A percentile compares a stretch with the other conserved stretches of the same genome.
Evolutionary conservation across 306 rosid genomes (phyloP).

Genomic region (Elaeagnus macrophylla): DNA sequence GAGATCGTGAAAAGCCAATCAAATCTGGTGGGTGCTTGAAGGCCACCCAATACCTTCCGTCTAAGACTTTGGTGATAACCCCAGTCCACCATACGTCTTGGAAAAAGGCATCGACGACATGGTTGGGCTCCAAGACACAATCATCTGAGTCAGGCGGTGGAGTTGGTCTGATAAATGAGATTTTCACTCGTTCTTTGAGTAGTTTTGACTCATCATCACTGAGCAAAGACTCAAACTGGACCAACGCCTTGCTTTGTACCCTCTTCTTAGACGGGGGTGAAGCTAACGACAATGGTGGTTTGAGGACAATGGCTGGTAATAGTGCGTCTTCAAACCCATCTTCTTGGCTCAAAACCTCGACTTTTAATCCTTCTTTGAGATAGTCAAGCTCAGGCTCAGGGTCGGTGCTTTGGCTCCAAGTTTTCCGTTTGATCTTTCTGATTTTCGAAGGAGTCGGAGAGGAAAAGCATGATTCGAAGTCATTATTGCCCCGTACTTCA

Average conservation of each 20-base stretch:
- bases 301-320: background rate
- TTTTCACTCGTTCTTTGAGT: background rate
- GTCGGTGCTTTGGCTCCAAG: too few species aligned
- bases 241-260: background rate
- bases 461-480: too few species aligned
- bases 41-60: slow-evolving; percentile 5
- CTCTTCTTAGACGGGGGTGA: background rate
- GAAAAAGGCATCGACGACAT: slow-evolving; percentile 12
- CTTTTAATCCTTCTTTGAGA: background rate
- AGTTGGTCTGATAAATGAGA: background rate
- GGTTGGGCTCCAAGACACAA: background rate
- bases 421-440: too few species aligned
- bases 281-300: background rate
- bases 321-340: background rate
- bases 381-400: background rate
- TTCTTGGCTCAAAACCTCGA: background rate
- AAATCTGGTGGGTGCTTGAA: slow-evolving; percentile 18
- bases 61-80: slow-evolving; percentile 5
- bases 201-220: background rate
- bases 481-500: too few species aligned
- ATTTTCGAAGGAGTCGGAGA: too few species aligned
- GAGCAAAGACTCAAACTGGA: slow-evolving; percentile 8
- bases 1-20: background rate
- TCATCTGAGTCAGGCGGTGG: slow-evolving; percentile 5
- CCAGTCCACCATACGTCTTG: slow-evolving; percentile 15